Conservation (phyloP, 2,329 filamentous ascomycete species). For the Canariomyces notabilis region DNA sequence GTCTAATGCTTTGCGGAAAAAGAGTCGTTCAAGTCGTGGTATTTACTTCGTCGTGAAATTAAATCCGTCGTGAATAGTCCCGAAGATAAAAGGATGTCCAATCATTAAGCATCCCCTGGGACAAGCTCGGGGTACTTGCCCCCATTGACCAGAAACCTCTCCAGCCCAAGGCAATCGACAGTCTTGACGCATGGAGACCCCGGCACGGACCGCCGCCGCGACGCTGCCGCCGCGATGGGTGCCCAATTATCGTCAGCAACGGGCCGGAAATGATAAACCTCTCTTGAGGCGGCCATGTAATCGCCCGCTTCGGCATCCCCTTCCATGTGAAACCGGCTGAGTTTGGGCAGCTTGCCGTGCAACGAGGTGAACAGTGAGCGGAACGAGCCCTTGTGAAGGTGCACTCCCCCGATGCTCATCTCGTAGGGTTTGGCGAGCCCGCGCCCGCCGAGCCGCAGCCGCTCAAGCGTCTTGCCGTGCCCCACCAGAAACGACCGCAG, state of each 20-base stretch:
- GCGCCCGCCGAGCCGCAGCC: slow-evolving; percentile 41
- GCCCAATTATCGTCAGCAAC: slow-evolving; percentile 39
- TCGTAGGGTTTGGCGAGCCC: slow-evolving; percentile 38
- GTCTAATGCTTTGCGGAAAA: slow-evolving; percentile 13
- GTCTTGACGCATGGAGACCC: slow-evolving; percentile 21
- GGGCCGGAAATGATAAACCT: slow-evolving; percentile 39
- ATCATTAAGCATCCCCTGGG: not conserved
- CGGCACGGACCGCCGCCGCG: not conserved
- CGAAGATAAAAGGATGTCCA: not conserved
- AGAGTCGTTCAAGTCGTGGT: slow-evolving; percentile 9
- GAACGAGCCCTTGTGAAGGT: slow-evolving; percentile 42
- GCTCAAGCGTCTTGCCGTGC: slow-evolving; percentile 36
- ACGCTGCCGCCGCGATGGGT: slow-evolving; percentile 21
- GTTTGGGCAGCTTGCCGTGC: slow-evolving; percentile 32
- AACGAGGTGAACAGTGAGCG: slow-evolving; percentile 39
- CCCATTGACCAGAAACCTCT: slow-evolving; percentile 37
- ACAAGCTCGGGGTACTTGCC: slow-evolving; percentile 33
- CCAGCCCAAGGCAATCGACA: slow-evolving; percentile 36
- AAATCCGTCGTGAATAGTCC: slow-evolving; percentile 5
- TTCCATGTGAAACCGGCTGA: slow-evolving; percentile 41
- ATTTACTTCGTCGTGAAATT: slow-evolving; percentile 14
- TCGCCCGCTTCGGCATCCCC: slow-evolving; percentile 42
- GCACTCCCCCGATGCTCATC: slow-evolving; percentile 39
- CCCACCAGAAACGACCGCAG: slow-evolving; percentile 39
- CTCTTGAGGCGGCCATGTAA: slow-evolving; percentile 33